Percentiles rank a stretch among this genome's conserved stretches.
These are phyloP conservation scores for Chlorella sp. DNA, from an alignment of 139 green algal genomes.

Conservation along the genomic window DNA sequence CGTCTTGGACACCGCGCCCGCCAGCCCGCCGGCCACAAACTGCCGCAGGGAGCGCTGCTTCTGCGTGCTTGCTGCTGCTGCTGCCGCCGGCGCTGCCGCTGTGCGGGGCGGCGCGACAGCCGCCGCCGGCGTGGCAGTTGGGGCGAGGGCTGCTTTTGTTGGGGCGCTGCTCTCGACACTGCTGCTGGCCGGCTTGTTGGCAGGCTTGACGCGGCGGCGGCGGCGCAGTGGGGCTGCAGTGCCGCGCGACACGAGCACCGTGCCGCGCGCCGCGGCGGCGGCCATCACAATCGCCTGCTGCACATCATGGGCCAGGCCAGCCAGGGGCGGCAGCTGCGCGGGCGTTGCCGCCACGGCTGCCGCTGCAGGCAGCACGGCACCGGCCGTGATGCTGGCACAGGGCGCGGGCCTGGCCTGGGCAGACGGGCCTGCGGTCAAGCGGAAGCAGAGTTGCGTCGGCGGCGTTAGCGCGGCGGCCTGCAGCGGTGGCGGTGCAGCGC, in stretches of 20 bases:
- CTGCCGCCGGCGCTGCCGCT: not conserved
- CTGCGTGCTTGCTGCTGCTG: too few species aligned
- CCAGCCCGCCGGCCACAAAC: conserved; percentile 39
- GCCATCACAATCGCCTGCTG: not conserved
- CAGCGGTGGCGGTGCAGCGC: not conserved
- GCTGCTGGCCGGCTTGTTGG: too few species aligned
- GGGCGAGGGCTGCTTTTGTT: not conserved
- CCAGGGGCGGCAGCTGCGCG: not conserved
- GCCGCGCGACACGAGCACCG: not conserved
- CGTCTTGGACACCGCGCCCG: conserved; percentile 44
- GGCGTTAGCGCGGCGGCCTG: not conserved
- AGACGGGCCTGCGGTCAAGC: not conserved
- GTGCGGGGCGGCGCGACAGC: too few species aligned
- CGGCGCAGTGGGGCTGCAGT: too few species aligned
- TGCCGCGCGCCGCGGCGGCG: not conserved
- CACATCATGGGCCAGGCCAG: not conserved
- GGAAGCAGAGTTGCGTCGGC: not conserved
- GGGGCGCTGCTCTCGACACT: not conserved
- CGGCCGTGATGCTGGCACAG: conserved; percentile 18
- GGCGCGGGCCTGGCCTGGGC: not conserved
- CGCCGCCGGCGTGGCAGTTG: not conserved
- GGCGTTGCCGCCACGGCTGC: not conserved
- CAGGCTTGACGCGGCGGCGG: too few species aligned
- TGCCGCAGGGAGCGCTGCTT: not conserved
- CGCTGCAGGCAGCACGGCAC: not conserved